Base-by-base conservation (phyloP, 106 monocot species). In the Acorus calamus region DNA sequence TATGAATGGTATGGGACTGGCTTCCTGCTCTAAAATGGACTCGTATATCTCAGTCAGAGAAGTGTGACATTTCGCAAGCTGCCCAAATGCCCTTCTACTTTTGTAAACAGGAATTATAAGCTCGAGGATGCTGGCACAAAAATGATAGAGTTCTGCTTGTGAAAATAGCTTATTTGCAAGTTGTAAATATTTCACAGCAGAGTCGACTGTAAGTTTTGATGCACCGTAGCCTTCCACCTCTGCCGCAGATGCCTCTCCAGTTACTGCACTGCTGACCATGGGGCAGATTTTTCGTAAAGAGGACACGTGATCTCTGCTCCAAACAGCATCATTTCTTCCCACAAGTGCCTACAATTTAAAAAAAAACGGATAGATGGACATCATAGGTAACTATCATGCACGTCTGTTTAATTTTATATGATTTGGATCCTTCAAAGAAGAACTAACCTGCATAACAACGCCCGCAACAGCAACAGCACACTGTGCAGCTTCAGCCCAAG, bases 211-310 rank as follows among this genome's bases (percentile, higher is more conserved):
- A 14, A 98, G 81, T 74, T 98, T 98, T 8, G 98, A 92, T 78
- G 98, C 98, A 44, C 98, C 98, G 63, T 98, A 98, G 47, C 98
- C 98, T 80, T 98, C 98, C 56, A 98, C 92, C 69, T 98, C 98
- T 47, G 98, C 98, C 46, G 98, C 98, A 54, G 92, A 88, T 50
- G 92, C 83, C 72, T 98, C 98, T 14, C 68, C 73, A 45, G 58
- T 83, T 13, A 83, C 74, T 7, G 85, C 83, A 79, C 52, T 75
- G 78, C 81, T 85, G 53, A 98, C 92, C 71, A 83, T 77, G 44
- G 96, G 96, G 62, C 96, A 98, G 68, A 98, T 98, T 76, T 88
- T 98, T 8, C 85, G 83, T 61, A 98, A 63, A 28, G 88, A 74
- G 11, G 77, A 47, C 8, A 92, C 98, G 69, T 98, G 88, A 48